phyloP scores from a whole-genome alignment of 1,139 yeast species.

The Pichia norvegensis region DNA sequence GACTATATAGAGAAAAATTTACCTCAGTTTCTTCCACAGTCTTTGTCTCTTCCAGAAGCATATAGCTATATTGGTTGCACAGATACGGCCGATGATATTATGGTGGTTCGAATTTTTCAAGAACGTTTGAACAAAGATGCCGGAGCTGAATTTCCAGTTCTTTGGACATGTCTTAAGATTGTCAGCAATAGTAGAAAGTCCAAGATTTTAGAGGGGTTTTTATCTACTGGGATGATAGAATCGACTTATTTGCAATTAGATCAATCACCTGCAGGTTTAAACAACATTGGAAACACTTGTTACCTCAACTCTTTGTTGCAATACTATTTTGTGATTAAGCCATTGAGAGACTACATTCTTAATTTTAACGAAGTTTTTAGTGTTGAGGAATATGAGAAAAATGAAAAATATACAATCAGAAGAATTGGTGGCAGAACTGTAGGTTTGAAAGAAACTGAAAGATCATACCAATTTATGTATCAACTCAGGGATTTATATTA shows the following conservation, averaged over 20 bases:
- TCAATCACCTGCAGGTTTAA: slow-evolving; percentile 83
- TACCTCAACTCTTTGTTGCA: slow-evolving; percentile 85
- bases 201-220: slow-evolving; percentile 43
- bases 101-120: slow-evolving; percentile 50
- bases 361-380: slow-evolving; percentile 35
- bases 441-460: slow-evolving; percentile 59
- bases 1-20: slow-evolving; percentile 40
- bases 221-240: slow-evolving; percentile 54
- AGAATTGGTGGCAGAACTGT: slow-evolving; percentile 84
- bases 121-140: slow-evolving; percentile 30
- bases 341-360: slow-evolving; percentile 62
- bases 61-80: slow-evolving; percentile 38
- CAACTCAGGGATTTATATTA: slow-evolving; percentile 61
- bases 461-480: slow-evolving; percentile 75
- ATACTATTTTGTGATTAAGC: slow-evolving; percentile 78
- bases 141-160: slow-evolving; percentile 36
- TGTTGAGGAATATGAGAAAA: slow-evolving; percentile 26
- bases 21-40: slow-evolving; percentile 28
- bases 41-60: slow-evolving; percentile 30
- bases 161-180: slow-evolving; percentile 44
- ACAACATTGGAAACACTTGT: slow-evolving; percentile 93
- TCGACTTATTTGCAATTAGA: slow-evolving; percentile 52
- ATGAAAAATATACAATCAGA: slow-evolving; percentile 33
- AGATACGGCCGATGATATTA: slow-evolving; percentile 45
- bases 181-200: slow-evolving; percentile 45